A percentile compares a stretch with the other conserved stretches of the same genome.
Conservation (phyloP, 257 asterid genomes). For the Przewalskia tangutica region DNA sequence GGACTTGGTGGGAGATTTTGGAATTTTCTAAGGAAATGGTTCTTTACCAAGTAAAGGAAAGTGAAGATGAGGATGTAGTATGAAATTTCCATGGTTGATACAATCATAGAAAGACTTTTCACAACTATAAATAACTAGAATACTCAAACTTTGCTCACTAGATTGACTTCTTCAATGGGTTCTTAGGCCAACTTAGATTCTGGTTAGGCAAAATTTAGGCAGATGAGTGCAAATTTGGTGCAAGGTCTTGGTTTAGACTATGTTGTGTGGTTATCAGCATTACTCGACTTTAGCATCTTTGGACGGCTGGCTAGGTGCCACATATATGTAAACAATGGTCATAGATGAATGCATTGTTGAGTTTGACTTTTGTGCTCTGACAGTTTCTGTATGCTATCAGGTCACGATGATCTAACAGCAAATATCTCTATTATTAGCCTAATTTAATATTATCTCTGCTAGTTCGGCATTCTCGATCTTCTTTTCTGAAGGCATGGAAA, state of each 20-base stretch:
- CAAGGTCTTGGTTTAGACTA: neutral
- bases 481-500: no score
- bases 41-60: conserved; percentile 10
- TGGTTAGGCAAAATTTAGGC: neutral
- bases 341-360: neutral
- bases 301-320: neutral
- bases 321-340: neutral
- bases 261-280: neutral
- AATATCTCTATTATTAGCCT: no score
- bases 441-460: no score
- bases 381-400: no score
- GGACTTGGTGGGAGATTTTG: conserved; percentile 65
- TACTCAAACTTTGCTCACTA: neutral
- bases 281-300: neutral
- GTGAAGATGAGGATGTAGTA: conserved; percentile 8
- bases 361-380: neutral
- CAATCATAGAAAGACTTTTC: neutral
- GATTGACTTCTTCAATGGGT: neutral
- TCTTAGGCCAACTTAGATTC: neutral
- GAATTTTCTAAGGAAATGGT: conserved; percentile 23
- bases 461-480: no score
- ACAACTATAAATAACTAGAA: neutral
- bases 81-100: conserved; percentile 9
- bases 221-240: neutral
- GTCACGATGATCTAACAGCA: no score